Evolutionary conservation across 805 yeast species (phyloP), one percentile per base, ranked within the genome.

Genomic region (Zygotorulaspora florentina): DNA sequence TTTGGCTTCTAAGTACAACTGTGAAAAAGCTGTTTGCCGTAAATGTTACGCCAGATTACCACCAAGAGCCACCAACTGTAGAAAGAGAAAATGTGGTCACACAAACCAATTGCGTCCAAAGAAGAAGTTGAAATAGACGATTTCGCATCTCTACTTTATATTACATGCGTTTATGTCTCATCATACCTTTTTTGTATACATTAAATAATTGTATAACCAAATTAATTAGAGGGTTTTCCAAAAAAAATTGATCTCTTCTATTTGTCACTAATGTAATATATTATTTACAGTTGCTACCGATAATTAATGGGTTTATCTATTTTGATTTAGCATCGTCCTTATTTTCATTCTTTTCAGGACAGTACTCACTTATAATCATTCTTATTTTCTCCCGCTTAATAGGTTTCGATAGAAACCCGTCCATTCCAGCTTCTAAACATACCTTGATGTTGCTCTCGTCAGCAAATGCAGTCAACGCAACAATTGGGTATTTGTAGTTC

Each of bases 51-150:
- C 99, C 69, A 93, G 99, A 84, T 90, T 93, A 73, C 99, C 99
- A 72, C 96, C 99, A 79, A 95, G 98, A 87, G 99, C 99, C 68
- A 93, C 98, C 78, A 93, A 93, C 96, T 93, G 99, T 85, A 89
- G 99, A 83, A 93, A 93, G 98, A 89, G 97, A 88, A 93, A 93
- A 85, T 93, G 99, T 80, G 99, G 99, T 72, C 99, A 93, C 95
- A 82, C 96, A 75, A 93, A 93, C 85, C 99, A 93, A 83, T 87
- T 93, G 78, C 89, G 99, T 83, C 98, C 98, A 79, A 93, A 91
- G 95, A 91, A 91, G 95, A 91, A 91, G 90, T 83, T 88, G 75
- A 89, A 90, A 83, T 90, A 79, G 77, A 73, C 77, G 70, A 66
- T 70, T 72, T 72, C 71, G 65, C 68, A 38, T 46, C 36, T 35